A percentile compares a stretch with the other conserved stretches of the same genome.
phyloP scores from a whole-genome alignment of 1,139 yeast species.

The Suhomyces choctaworum region DNA sequence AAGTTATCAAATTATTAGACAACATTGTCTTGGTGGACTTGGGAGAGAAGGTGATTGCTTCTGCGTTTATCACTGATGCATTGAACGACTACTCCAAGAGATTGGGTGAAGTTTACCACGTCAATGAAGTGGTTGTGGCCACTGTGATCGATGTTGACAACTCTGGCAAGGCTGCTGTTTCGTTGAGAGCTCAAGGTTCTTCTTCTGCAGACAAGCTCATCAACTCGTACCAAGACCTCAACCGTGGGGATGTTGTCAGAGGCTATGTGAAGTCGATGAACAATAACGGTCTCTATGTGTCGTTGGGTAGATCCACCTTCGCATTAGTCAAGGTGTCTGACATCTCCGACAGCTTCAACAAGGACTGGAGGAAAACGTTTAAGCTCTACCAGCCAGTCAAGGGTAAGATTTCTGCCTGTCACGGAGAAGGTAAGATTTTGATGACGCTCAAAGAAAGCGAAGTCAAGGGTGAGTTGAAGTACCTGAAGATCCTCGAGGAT shows the following conservation, averaged over 20 bases:
- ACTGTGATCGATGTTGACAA: conserved; percentile 61
- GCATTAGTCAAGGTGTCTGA: conserved; percentile 84
- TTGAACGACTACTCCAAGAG: conserved; percentile 65
- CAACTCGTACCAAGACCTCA: conserved; percentile 53
- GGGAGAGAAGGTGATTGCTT: conserved; percentile 61
- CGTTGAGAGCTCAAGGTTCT: conserved; percentile 56
- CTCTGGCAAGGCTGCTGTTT: conserved; percentile 59
- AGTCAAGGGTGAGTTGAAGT: conserved; percentile 64
- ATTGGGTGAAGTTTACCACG: conserved; percentile 51
- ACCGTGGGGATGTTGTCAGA: conserved; percentile 68
- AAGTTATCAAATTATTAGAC: conserved; percentile 62
- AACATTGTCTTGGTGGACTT: conserved; percentile 66
- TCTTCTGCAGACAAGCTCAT: conserved; percentile 47
- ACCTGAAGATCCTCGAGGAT: conserved; percentile 61
- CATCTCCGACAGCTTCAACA: conserved; percentile 75
- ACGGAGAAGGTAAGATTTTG: conserved; percentile 63
- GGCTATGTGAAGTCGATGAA: conserved; percentile 79
- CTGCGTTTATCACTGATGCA: conserved; percentile 76
- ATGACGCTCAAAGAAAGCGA: conserved; percentile 83
- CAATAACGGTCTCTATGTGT: conserved; percentile 76
- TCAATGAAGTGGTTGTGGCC: conserved; percentile 62
- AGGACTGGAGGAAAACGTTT: conserved; percentile 85
- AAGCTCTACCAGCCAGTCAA: conserved; percentile 69
- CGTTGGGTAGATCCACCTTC: conserved; percentile 68
- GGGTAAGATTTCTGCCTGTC: conserved; percentile 70